Evolutionary conservation across 495 filamentous ascomycete species (phyloP).

Genomic region (Cercophora samala): DNA sequence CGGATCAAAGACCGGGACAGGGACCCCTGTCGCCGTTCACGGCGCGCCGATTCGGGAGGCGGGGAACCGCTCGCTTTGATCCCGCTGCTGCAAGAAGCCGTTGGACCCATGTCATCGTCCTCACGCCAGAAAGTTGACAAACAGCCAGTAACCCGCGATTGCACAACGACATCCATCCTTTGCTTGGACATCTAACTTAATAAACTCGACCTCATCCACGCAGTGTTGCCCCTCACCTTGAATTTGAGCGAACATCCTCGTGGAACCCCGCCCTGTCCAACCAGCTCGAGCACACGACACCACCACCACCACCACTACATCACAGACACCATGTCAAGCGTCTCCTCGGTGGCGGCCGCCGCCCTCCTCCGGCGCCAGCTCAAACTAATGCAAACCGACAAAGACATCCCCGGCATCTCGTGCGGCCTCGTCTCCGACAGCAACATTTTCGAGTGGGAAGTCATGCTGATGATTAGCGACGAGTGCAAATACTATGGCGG

Average conservation of each 20-base stretch:
- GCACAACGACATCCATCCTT: background rate
- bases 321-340: constrained; percentile 25
- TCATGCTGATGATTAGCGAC: constrained; percentile 97
- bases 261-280: background rate
- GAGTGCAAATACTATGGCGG: constrained; percentile 94
- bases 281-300: background rate
- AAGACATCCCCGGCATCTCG: constrained; percentile 90
- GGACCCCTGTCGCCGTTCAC: background rate
- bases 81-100: background rate
- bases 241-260: background rate
- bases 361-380: constrained; percentile 79
- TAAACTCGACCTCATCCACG: too few species aligned
- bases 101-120: background rate
- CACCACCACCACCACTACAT: constrained; percentile 10
- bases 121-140: background rate
- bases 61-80: background rate
- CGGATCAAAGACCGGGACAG: background rate
- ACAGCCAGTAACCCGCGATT: background rate
- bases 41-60: background rate
- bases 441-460: constrained; percentile 99
- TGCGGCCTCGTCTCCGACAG: constrained; percentile 77
- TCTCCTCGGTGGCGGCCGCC: constrained; percentile 50
- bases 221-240: too few species aligned
- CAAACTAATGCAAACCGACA: constrained; percentile 88
- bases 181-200: too few species aligned